Base-by-base conservation (phyloP, 2,329 filamentous ascomycete species). In the Arthrobotrys pseudoclavata region DNA sequence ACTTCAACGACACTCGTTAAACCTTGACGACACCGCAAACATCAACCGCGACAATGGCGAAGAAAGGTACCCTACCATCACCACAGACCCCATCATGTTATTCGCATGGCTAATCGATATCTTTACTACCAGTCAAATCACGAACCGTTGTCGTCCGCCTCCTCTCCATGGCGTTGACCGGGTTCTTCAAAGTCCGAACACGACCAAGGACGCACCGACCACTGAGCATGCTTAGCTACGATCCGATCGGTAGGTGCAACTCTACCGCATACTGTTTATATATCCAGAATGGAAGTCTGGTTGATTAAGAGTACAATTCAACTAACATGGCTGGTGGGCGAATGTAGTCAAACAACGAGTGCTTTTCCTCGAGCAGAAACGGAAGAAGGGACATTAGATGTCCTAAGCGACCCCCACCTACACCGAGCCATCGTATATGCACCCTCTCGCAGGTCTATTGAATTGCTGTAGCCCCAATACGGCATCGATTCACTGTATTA, bases 151-250 rank as follows among this genome's bases (percentile, higher is more conserved):
- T 92, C 83, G 95, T 97, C 84, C 94, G 96, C 84, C 91, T 99
- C 81, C 87, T 99, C 84, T 97, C 94, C 80, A 99, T 99, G 96
- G 96, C 96, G 84, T 91, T 97, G 91, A 99, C 96, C 26, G 96
- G 96, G 83, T 99, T 94, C 88, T 99, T 95, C 88, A 94, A 95
- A 85, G 96, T 93, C 67, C 90, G 97, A 84, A 88, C 91, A 81
- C 91, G 96, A 75, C 94, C 94, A 12, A 91, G 96, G 81, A 88
- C 89, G 31, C 88, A 94, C 79, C 87, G 91, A 52, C 94, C 96
- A 70, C 89, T 99, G 85, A 96, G 94, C 86, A 96, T 99, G 93
- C 87, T 99, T 82, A 99, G 99, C 87, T 99, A 99, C 85, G 96
- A 99, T 84, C 96, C 96, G 48, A 94, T 99, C 80, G 91, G 93